phyloP scores from a whole-genome alignment of 352 stramenopile genomes.

The Phytophthora gonapodyides region DNA sequence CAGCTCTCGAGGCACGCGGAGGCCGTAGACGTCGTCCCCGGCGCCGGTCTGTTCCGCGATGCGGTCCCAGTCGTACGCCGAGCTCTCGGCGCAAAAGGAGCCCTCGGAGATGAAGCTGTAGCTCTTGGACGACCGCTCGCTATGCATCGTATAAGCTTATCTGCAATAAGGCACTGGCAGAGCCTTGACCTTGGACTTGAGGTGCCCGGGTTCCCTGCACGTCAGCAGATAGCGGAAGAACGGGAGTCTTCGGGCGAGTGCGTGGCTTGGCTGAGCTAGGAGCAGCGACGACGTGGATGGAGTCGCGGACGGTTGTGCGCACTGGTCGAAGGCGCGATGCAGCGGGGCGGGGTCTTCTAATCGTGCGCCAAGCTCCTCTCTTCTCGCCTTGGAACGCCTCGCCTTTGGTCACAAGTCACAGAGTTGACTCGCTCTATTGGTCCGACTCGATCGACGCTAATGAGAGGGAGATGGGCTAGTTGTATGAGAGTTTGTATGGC shows the following conservation, averaged over 20 bases:
- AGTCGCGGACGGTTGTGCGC: too few relatives aligned
- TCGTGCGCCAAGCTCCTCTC: conserved; percentile 20
- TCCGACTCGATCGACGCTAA: conserved; percentile 25
- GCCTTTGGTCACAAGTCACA: conserved; percentile 26
- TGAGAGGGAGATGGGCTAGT: conserved; percentile 3
- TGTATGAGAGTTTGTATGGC: conserved; percentile 7
- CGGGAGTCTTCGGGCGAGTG: not conserved
- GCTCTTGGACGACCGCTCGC: conserved; percentile 52
- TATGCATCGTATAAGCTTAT: conserved; percentile 20
- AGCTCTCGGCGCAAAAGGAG: conserved; percentile 52
- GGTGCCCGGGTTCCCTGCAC: too few relatives aligned
- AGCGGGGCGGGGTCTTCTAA: conserved; percentile 10
- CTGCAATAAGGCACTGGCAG: too few relatives aligned
- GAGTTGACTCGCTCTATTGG: conserved; percentile 25
- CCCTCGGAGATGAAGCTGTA: conserved; percentile 87
- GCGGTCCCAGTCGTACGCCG: conserved; percentile 52
- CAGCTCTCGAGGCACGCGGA: conserved; percentile 31
- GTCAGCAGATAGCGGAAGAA: conserved; percentile 11
- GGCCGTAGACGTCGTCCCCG: conserved; percentile 31
- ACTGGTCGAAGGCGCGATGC: too few relatives aligned
- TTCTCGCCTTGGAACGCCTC: conserved; percentile 10
- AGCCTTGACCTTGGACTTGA: too few relatives aligned
- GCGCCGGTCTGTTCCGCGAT: conserved; percentile 17
- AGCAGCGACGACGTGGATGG: not conserved
- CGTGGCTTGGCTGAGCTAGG: not conserved